Evolutionary conservation across 176 grass and related monocot species (phyloP).

Genomic region (Phoenix dactylifera): DNA sequence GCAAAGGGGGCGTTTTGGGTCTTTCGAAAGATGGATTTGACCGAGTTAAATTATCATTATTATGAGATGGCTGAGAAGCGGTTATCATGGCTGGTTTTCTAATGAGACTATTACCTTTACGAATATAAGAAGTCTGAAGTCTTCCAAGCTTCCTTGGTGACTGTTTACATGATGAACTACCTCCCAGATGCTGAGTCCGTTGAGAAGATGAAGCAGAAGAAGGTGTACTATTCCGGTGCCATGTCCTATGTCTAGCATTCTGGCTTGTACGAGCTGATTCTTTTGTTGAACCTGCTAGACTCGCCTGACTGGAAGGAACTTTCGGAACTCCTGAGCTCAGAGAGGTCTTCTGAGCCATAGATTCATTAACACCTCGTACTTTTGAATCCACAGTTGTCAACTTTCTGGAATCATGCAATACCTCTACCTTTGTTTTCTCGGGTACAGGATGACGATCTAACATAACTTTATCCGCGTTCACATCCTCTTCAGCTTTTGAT

Average conservation of each 20-base stretch:
- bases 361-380: conserved; percentile 23
- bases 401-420: conserved; percentile 22
- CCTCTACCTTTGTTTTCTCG: conserved; percentile 22
- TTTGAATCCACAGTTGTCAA: conserved; percentile 25
- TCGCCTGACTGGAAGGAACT: conserved; percentile 25
- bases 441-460: conserved; percentile 12
- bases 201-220: conserved; percentile 34
- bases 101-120: conserved; percentile 90
- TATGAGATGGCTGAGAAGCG: conserved; percentile 27
- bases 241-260: conserved; percentile 74
- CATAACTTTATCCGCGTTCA: conserved; percentile 27
- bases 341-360: conserved; percentile 19
- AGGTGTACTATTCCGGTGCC: conserved; percentile 47
- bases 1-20: conserved; percentile 70
- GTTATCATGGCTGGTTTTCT: conserved; percentile 59
- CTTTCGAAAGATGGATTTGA: conserved; percentile 58
- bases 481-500: conserved; percentile 35
- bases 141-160: conserved; percentile 40
- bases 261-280: conserved; percentile 25
- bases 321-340: conserved; percentile 22
- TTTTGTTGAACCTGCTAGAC: conserved; percentile 39
- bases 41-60: conserved; percentile 16
- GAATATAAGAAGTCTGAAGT: conserved; percentile 70
- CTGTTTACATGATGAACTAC: conserved; percentile 34
- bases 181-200: conserved; percentile 31